Evolutionary conservation across 768 basidiomycete species (phyloP).

Genomic region (Termitomyces titanicus): DNA sequence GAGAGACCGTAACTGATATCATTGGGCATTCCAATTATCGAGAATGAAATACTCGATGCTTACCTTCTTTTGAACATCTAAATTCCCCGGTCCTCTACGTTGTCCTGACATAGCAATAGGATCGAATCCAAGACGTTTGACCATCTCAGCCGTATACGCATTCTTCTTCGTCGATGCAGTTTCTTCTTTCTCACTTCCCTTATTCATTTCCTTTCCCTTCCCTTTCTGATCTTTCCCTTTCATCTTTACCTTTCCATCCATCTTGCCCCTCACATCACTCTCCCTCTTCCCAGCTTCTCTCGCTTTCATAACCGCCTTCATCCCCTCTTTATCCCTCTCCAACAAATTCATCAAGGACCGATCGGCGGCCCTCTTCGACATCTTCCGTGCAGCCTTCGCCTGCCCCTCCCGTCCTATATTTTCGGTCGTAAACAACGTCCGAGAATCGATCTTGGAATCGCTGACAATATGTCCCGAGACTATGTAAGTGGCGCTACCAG

Average conservation of each 20-base stretch:
- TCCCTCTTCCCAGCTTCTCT: conserved; percentile 36
- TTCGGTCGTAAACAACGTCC: conserved; percentile 57
- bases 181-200: background rate
- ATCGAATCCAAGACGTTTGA: conserved; percentile 78
- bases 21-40: background rate
- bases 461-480: conserved; percentile 76
- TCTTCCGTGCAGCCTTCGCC: conserved; percentile 65
- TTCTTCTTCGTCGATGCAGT: conserved; percentile 27
- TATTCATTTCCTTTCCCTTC: conserved; percentile 10
- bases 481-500: conserved; percentile 65
- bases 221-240: conserved; percentile 20
- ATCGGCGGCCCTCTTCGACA: conserved; percentile 59
- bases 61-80: conserved; percentile 58
- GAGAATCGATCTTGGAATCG: conserved; percentile 33
- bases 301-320: conserved; percentile 59
- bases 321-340: conserved; percentile 64
- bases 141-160: conserved; percentile 61
- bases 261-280: conserved; percentile 12
- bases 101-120: conserved; percentile 58
- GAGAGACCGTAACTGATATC: conserved; percentile 28
- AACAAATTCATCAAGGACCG: conserved; percentile 55
- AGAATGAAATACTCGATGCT: conserved; percentile 1
- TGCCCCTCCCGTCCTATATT: conserved; percentile 78
- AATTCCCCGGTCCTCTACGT: conserved; percentile 31
- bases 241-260: conserved; percentile 10